phyloP scores from a whole-genome alignment of 31 red algal genomes.

The Odonthalia washingtoniensis region DNA sequence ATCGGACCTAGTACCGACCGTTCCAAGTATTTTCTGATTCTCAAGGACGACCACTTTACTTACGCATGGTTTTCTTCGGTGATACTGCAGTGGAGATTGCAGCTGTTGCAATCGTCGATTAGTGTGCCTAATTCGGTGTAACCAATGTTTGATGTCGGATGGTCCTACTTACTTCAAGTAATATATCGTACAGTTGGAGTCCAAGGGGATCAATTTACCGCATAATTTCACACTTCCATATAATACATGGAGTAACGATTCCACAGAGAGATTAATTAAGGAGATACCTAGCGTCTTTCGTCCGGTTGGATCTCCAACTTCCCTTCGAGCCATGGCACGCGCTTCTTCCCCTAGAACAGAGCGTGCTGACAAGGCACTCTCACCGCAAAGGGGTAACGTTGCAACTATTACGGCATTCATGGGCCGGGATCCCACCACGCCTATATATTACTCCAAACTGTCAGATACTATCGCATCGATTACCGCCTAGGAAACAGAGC shows the following conservation, averaged over 20 bases:
- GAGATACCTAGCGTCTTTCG: neutral
- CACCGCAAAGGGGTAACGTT: neutral
- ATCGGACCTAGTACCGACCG: neutral
- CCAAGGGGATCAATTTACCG: neutral
- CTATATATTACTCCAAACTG: neutral
- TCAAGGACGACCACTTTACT: neutral
- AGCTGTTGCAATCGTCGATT: neutral
- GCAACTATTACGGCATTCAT: constrained; percentile 1
- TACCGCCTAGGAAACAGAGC: neutral
- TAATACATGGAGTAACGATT: constrained; percentile 18
- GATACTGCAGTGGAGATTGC: neutral
- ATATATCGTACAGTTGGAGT: neutral
- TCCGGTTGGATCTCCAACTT: neutral
- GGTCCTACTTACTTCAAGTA: constrained; percentile 38
- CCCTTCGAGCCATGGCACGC: neutral
- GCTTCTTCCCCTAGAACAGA: neutral
- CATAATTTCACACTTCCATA: constrained; percentile 33
- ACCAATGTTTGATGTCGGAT: constrained; percentile 16
- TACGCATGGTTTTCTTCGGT: constrained; percentile 16
- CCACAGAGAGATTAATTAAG: constrained; percentile 1
- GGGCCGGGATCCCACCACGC: neutral
- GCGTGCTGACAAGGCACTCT: neutral
- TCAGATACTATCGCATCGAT: neutral
- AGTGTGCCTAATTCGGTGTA: constrained; percentile 1
- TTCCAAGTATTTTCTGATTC: constrained; percentile 12